A percentile compares a stretch with the other conserved stretches of the same genome.
These are phyloP conservation scores for Candida glaebosa DNA, from an alignment of 805 yeast genomes.

Conservation along the genomic window DNA sequence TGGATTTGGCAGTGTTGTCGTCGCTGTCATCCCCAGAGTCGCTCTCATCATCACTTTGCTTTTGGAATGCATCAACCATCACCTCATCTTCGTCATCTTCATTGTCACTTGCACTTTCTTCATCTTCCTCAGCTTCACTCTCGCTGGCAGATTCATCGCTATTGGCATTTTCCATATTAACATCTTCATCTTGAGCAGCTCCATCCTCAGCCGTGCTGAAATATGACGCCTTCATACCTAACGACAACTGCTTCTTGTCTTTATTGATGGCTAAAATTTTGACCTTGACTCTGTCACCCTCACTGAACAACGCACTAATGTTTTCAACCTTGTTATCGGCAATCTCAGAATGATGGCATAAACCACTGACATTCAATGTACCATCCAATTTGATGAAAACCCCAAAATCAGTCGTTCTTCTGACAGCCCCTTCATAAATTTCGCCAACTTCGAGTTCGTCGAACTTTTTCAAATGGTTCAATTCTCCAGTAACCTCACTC, in stretches of 20 bases:
- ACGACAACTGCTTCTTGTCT: constrained; percentile 70
- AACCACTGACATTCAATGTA: constrained; percentile 72
- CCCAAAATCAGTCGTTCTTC: constrained; percentile 81
- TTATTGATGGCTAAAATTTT: constrained; percentile 62
- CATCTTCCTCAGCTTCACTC: constrained; percentile 22
- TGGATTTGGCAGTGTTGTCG: constrained; percentile 17
- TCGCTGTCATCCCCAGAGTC: constrained; percentile 25
- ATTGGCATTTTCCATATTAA: constrained; percentile 17
- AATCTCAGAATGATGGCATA: constrained; percentile 82
- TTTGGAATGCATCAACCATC: constrained; percentile 32
- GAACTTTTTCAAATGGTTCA: constrained; percentile 54
- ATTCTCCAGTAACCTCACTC: constrained; percentile 71
- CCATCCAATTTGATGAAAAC: constrained; percentile 82
- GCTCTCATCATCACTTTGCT: constrained; percentile 22
- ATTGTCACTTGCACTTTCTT: constrained; percentile 18
- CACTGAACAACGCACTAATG: constrained; percentile 65
- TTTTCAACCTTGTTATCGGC: constrained; percentile 66
- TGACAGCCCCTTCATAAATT: constrained; percentile 72
- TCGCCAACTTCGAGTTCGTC: constrained; percentile 70
- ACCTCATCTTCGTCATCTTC: constrained; percentile 33
- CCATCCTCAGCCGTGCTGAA: constrained; percentile 44
- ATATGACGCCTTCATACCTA: constrained; percentile 94
- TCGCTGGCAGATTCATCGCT: constrained; percentile 19
- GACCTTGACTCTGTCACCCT: constrained; percentile 89
- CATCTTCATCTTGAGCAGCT: constrained; percentile 19